These are phyloP conservation scores for Trichoderma atrobrunneum DNA, from an alignment of 2,329 filamentous ascomycete genomes.

Conservation along the genomic window DNA sequence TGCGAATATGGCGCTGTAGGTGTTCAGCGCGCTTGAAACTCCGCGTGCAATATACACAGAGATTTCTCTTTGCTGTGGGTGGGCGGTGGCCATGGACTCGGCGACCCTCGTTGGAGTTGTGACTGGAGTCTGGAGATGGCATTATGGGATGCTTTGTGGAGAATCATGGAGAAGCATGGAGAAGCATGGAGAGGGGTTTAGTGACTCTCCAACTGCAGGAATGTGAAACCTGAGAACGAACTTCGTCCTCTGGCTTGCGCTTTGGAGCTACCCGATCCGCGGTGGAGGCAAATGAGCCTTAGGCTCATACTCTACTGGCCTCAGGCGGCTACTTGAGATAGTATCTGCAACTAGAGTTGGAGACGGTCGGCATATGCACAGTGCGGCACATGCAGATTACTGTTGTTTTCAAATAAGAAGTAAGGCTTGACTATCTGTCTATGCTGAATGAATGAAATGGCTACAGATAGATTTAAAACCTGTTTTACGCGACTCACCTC, in stretches of 20 bases:
- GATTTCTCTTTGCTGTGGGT: neutral
- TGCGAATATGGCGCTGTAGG: neutral
- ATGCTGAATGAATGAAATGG: neutral
- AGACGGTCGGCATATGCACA: neutral
- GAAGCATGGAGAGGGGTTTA: neutral
- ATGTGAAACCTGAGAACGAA: neutral
- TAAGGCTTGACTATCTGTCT: neutral
- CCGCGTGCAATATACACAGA: neutral
- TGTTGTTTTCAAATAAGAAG: neutral
- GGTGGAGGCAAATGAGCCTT: neutral
- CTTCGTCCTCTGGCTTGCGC: neutral
- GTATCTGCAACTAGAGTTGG: neutral
- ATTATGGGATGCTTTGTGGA: neutral
- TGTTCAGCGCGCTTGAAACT: neutral
- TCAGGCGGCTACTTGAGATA: neutral
- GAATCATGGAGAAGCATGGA: neutral
- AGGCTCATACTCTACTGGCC: neutral
- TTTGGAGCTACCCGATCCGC: neutral
- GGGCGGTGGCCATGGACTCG: neutral
- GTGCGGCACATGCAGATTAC: neutral
- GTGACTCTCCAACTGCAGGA: neutral
- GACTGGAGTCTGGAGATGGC: neutral
- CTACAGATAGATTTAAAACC: neutral
- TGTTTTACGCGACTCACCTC: neutral
- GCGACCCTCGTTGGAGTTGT: neutral